phyloP scores from a whole-genome alignment of 805 yeast genomes.

The Saturnispora besseyi region DNA sequence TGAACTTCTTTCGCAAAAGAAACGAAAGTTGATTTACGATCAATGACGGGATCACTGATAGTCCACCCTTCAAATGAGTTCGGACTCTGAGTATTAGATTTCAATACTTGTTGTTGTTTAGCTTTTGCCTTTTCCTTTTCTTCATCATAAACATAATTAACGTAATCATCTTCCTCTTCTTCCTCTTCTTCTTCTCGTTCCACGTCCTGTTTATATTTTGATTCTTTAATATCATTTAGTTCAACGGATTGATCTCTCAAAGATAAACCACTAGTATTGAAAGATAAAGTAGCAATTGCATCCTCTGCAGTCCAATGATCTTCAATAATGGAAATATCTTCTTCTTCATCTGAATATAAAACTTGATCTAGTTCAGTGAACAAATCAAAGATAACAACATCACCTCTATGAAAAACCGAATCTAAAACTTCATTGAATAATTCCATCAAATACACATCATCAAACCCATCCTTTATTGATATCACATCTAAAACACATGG shows the following conservation, averaged over 20 bases:
- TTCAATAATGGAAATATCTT: constrained; percentile 17
- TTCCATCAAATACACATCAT: constrained; percentile 39
- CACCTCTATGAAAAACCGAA: constrained; percentile 46
- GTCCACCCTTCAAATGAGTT: constrained; percentile 66
- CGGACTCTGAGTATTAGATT: constrained; percentile 14
- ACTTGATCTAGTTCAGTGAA: constrained; percentile 57
- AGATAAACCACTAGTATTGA: not conserved
- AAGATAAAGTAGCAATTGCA: not conserved
- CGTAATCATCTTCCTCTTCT: constrained; percentile 2
- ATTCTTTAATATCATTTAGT: not conserved
- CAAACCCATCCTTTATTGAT: constrained; percentile 24
- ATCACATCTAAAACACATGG: constrained; percentile 59
- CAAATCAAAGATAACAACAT: constrained; percentile 74
- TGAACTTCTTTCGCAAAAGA: constrained; percentile 60
- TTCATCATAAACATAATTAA: constrained; percentile 19
- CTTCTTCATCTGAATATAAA: constrained; percentile 31
- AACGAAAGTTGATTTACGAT: constrained; percentile 77
- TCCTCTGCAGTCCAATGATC: constrained; percentile 21
- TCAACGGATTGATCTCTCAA: not conserved
- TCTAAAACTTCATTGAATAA: constrained; percentile 44
- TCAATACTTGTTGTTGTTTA: constrained; percentile 3
- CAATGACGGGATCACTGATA: constrained; percentile 66
- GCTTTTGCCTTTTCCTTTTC: constrained; percentile 17
- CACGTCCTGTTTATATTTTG: not conserved
- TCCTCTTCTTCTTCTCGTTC: not conserved